These are phyloP conservation scores for Trifolium pratense DNA, from an alignment of 306 rosid genomes.

Conservation along the genomic window DNA sequence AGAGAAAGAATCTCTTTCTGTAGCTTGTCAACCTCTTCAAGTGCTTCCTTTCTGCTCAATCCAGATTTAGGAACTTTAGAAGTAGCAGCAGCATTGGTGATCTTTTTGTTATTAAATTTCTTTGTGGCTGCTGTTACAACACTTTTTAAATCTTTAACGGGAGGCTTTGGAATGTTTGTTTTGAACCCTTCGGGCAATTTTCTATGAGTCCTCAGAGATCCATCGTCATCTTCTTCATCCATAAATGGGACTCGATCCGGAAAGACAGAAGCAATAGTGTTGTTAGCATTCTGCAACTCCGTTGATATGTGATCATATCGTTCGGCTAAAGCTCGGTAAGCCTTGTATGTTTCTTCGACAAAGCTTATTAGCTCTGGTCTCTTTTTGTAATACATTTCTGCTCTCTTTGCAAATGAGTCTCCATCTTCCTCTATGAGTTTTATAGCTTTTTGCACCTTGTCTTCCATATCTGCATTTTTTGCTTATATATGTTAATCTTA, in stretches of 20 bases:
- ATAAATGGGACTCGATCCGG: constrained; percentile 91
- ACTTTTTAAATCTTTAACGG: constrained; percentile 61
- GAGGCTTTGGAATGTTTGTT: constrained; percentile 63
- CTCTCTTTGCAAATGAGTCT: constrained; percentile 95
- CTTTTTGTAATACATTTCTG: constrained; percentile 94
- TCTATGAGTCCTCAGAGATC: constrained; percentile 44
- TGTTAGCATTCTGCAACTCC: constrained; percentile 96
- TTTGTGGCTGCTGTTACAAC: constrained; percentile 52
- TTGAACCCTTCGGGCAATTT: constrained; percentile 55
- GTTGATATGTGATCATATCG: constrained; percentile 92
- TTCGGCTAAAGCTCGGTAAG: constrained; percentile 90
- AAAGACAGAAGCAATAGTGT: constrained; percentile 83
- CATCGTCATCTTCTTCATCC: constrained; percentile 85
- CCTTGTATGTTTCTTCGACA: constrained; percentile 84
- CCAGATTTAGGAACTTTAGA: constrained; percentile 65
- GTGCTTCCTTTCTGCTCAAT: constrained; percentile 73
- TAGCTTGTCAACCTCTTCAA: constrained; percentile 68
- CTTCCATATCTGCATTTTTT: constrained; percentile 85
- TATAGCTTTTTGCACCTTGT: constrained; percentile 65
- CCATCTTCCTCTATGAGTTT: constrained; percentile 83
- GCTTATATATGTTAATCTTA: too few species aligned
- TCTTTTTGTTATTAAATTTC: constrained; percentile 52
- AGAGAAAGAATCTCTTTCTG: constrained; percentile 83
- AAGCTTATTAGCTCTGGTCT: constrained; percentile 87
- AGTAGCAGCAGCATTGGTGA: constrained; percentile 11